Conservation (phyloP, 805 yeast genomes). For the Groenewaldozyma tartarivorans region DNA sequence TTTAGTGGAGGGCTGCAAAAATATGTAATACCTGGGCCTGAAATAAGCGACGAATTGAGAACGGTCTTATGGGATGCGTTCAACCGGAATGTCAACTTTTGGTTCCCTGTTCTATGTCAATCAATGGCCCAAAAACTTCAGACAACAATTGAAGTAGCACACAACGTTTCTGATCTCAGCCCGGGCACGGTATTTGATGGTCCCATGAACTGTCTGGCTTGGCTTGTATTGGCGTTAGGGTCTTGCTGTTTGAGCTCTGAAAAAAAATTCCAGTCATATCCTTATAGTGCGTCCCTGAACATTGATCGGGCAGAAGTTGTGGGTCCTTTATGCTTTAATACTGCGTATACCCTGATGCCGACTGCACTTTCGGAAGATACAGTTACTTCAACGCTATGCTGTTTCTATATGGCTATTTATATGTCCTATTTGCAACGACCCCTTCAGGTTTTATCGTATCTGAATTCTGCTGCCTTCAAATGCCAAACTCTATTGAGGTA, state of each 20-base stretch:
- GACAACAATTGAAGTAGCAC: too few species aligned
- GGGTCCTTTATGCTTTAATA: slow-evolving; percentile 1
- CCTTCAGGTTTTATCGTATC: slow-evolving; percentile 7
- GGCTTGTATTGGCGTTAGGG: background rate
- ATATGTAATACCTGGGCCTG: too few species aligned
- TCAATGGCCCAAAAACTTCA: too few species aligned
- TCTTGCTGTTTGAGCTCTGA: too few species aligned
- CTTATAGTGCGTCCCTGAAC: background rate
- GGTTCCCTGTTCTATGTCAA: slow-evolving; percentile 11
- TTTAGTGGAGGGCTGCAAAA: too few species aligned
- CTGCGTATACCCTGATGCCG: slow-evolving; percentile 6
- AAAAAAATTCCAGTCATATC: background rate
- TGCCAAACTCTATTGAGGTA: slow-evolving; percentile 8
- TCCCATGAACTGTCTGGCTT: too few species aligned
- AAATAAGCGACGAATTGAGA: background rate
- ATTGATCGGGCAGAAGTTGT: background rate
- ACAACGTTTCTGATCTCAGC: too few species aligned
- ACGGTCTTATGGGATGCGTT: slow-evolving; percentile 4
- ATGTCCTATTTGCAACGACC: slow-evolving; percentile 11
- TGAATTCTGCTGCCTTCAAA: slow-evolving; percentile 9
- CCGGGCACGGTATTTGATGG: too few species aligned
- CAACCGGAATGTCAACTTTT: slow-evolving; percentile 10
- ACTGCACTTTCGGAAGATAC: slow-evolving; percentile 4
- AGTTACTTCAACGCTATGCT: slow-evolving; percentile 4
- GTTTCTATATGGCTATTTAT: slow-evolving; percentile 9